Evolutionary conservation across 176 grass and related monocot species (phyloP).

Genomic region (Bonia amplexicaulis): DNA sequence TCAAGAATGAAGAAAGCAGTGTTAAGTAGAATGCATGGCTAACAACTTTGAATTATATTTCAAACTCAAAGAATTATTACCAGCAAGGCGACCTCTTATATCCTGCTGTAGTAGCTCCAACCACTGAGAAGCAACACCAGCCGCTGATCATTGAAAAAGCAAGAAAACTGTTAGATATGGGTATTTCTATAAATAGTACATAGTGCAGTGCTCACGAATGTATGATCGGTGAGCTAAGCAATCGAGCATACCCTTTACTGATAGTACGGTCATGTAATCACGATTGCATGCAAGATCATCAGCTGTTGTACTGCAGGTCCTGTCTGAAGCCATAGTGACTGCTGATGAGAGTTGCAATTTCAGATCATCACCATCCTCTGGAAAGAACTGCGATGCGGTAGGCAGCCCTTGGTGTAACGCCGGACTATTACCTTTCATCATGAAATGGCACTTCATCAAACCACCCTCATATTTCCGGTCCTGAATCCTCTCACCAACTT

Average conservation of each 20-base stretch:
- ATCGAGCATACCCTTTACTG: slow-evolving; percentile 62
- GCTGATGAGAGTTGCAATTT: slow-evolving; percentile 66
- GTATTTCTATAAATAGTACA: slow-evolving; percentile 14
- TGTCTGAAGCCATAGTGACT: slow-evolving; percentile 40
- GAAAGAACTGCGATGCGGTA: slow-evolving; percentile 21
- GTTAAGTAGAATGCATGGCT: neutral
- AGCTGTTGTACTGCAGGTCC: slow-evolving; percentile 47
- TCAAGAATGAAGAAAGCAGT: slow-evolving; percentile 11
- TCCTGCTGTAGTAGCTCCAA: slow-evolving; percentile 89
- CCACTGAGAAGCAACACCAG: slow-evolving; percentile 85
- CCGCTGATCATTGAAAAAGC: slow-evolving; percentile 49
- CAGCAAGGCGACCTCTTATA: slow-evolving; percentile 89
- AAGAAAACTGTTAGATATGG: slow-evolving; percentile 15
- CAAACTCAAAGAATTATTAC: slow-evolving; percentile 35
- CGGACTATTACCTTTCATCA: slow-evolving; percentile 25
- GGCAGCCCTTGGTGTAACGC: slow-evolving; percentile 33
- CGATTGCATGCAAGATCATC: slow-evolving; percentile 55
- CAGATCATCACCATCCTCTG: slow-evolving; percentile 32
- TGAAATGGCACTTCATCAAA: slow-evolving; percentile 33
- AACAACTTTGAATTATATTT: neutral
- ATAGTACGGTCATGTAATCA: slow-evolving; percentile 60
- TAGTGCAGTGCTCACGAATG: neutral
- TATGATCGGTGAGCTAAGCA: neutral
- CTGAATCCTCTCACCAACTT: slow-evolving; percentile 24
- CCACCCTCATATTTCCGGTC: slow-evolving; percentile 26